Evolutionary conservation across 2,329 filamentous ascomycete genomes (phyloP).

Genomic region (Colletotrichum liaoningense): DNA sequence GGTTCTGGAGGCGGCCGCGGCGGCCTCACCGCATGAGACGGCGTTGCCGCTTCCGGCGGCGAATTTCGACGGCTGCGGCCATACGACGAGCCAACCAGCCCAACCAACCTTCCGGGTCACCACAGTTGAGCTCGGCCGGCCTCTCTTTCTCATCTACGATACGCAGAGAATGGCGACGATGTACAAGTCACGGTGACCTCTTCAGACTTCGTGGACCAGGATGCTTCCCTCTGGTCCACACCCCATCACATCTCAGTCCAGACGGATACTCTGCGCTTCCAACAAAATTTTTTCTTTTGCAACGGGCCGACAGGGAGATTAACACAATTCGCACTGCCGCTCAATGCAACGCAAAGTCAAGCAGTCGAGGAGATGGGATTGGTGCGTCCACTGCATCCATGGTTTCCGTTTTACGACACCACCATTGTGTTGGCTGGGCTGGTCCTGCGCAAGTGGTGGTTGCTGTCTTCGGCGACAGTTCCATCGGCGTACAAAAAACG

Average conservation of each 20-base stretch:
- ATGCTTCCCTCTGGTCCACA: background rate
- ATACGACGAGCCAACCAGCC: conserved; percentile 5
- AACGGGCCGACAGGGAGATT: background rate
- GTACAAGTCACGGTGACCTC: background rate
- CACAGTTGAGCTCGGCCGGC: background rate
- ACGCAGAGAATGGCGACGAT: background rate
- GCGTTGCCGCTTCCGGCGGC: conserved; percentile 1
- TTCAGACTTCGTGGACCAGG: background rate
- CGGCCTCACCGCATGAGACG: conserved; percentile 9
- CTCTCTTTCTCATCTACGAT: conserved; percentile 9
- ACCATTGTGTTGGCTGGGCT: background rate
- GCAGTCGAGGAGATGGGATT: background rate
- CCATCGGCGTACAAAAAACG: background rate
- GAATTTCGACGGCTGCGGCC: conserved; percentile 16
- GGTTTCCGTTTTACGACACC: background rate
- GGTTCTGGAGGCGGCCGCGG: conserved; percentile 11
- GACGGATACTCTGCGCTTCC: background rate
- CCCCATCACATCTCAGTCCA: background rate
- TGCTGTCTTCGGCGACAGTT: background rate
- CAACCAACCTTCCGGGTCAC: conserved; percentile 2
- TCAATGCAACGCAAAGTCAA: conserved; percentile 25
- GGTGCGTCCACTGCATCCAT: background rate
- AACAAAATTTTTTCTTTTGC: background rate
- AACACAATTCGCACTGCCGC: conserved; percentile 21
- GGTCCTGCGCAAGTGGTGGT: background rate